Conservation (phyloP, 2,329 filamentous ascomycete genomes). For the Ophiostoma triangulosporum region DNA sequence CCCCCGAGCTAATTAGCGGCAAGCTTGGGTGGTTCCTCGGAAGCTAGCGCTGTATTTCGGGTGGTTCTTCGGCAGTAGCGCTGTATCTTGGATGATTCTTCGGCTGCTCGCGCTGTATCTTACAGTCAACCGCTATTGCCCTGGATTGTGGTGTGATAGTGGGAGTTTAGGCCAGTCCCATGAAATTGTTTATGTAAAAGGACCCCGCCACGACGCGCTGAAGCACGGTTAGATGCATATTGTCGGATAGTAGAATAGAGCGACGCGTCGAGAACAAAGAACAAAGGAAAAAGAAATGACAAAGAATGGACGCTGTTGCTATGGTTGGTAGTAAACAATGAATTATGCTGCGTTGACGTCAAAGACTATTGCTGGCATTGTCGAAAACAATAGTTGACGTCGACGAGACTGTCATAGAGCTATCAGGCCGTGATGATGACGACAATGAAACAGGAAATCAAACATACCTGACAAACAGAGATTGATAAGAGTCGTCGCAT, state of each 20-base stretch:
- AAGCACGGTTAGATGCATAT: neutral
- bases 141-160: too few relatives aligned
- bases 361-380: neutral
- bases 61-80: too few relatives aligned
- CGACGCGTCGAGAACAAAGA: neutral
- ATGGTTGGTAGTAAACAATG: neutral
- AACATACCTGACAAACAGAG: too few relatives aligned
- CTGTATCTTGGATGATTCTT: neutral
- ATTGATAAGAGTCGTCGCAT: too few relatives aligned
- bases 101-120: too few relatives aligned
- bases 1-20: neutral
- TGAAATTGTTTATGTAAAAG: neutral
- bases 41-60: conserved; percentile 1
- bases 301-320: neutral
- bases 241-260: neutral
- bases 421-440: too few relatives aligned
- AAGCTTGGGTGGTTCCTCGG: neutral
- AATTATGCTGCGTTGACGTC: neutral
- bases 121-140: too few relatives aligned
- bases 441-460: too few relatives aligned
- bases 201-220: neutral
- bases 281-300: neutral
- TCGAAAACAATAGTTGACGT: neutral
- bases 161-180: too few relatives aligned
- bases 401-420: too few relatives aligned